Evolutionary conservation across 768 basidiomycete species (phyloP), one percentile per base, ranked within the genome.

Genomic region (Trametes gibbosa): DNA sequence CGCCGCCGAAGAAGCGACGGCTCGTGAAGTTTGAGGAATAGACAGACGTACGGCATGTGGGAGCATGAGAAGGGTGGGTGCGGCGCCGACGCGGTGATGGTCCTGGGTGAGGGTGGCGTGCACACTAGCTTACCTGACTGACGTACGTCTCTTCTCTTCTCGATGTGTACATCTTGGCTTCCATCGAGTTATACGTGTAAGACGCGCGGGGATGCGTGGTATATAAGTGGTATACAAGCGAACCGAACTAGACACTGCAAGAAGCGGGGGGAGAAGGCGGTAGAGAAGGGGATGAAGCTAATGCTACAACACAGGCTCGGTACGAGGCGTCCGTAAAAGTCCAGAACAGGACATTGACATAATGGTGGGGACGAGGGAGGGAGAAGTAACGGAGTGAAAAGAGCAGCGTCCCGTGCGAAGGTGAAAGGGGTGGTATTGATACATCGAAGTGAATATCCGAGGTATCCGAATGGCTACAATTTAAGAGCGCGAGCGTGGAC

Each of bases 1-100:
- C 74, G n/a, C 71, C 69, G 49, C 74, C 72, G 10, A 73, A 63
- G 68, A 76, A 73, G 66, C 72, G 67, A 61, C 78, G 80, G 40
- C 19, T 62, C 21, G 51, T 58, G 13, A 51, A 54, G 34, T 39
- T 57, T 21, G 47, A 56, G 51, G 56, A 53, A 32, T 32, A 32
- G 29, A 32, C n/a, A 10, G 47, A 37, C 21, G 45, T 59, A 37
- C n/a, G 42, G 19, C 39, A 19, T 40, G 37, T 39, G 17, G 13
- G 37, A 6, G 37, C 37, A 39, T 13, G 42, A 12, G 35, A 27
- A 37, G 32, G 5, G 7, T 19, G 19, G 29, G 1, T 21, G 32
- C 14, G 42, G 25, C 8, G 17, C 47, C 9, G 46, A 21, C n/a
- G 16, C 48, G 29, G 23, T 21, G 16, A 16, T 24, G 27, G 9